Evolutionary conservation across 148 eudicot genomes (phyloP), one percentile per base, ranked within the genome.

Genomic region (Rhododendron ferrugineum): DNA sequence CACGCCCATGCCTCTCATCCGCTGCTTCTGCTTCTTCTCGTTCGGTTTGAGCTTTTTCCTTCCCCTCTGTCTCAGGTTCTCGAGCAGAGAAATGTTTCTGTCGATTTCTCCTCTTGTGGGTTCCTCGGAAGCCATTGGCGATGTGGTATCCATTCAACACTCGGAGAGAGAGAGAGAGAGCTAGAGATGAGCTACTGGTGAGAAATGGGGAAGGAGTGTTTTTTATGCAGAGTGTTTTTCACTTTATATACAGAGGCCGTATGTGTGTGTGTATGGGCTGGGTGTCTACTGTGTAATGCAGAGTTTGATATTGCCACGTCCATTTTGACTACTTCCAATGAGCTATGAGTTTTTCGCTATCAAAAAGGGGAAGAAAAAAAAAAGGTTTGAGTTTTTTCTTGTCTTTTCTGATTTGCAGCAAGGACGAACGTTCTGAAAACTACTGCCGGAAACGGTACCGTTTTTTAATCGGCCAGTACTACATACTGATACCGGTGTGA

Each of bases 1-100:
- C 49, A 95, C 96, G 0, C 98, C 96, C 93, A 93, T 91, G 0
- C 98, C 98, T 85, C 98, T 88, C 85, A 72, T 86, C 0, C 88
- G 86, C 68, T 68, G 81, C 79, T 75, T 75, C 78, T 87, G 84
- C 4, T 56, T 54, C 56, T 79, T 15, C 32, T 88, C 89, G 74
- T 34, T 90, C 2, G 47, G 2, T 58, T 84, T 87, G 73, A 77
- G 14, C 85, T 83, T 89, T 50, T 84, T 86, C 40, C 92, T 86
- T 46, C 88, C 82, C 36, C 87, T 37, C 60, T 75, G 82, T 60
- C 82, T 44, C 34, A 22, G 28, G 16, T 47, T 68, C 20, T 81
- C 84, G 14, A 46, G 13, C 34, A 28, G 46, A 8, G 44, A 11
- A 42, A 9, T 6, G 46, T 40, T 60, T 42, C 44, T 40, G 15